Evolutionary conservation across 179 eudicot species (phyloP).

Genomic region (Silene vulgaris): DNA sequence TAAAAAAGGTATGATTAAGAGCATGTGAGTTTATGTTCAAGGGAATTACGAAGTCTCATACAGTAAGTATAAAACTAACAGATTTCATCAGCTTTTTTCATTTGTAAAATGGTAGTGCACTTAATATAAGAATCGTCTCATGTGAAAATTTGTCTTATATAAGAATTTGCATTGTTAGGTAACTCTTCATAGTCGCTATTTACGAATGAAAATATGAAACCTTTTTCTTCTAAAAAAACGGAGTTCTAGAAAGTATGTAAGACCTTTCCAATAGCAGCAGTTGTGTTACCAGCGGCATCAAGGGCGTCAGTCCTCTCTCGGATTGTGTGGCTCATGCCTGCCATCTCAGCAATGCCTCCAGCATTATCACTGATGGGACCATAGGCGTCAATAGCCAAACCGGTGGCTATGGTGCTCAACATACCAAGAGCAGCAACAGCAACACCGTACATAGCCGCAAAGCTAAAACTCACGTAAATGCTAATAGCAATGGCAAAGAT

Average conservation of each 20-base stretch:
- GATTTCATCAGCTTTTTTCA: neutral
- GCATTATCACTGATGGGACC: constrained; percentile 99
- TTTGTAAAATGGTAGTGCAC: neutral
- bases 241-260: neutral
- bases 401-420: constrained; percentile 92
- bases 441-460: constrained; percentile 96
- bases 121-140: too few relatives aligned
- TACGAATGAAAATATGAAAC: neutral
- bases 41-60: neutral
- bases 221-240: neutral
- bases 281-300: constrained; percentile 97
- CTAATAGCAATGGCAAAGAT: constrained; percentile 86
- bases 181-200: neutral
- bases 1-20: neutral
- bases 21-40: neutral
- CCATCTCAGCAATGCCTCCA: constrained; percentile 99
- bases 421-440: constrained; percentile 95
- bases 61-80: neutral
- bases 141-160: neutral
- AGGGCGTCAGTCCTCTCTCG: constrained; percentile 97
- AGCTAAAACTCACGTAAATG: constrained; percentile 79
- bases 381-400: constrained; percentile 93
- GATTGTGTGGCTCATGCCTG: constrained; percentile 93
- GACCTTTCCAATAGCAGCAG: constrained; percentile 98
- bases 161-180: neutral